Evolutionary conservation across 2,329 filamentous ascomycete genomes (phyloP).

Genomic region (Xylaria sp.): DNA sequence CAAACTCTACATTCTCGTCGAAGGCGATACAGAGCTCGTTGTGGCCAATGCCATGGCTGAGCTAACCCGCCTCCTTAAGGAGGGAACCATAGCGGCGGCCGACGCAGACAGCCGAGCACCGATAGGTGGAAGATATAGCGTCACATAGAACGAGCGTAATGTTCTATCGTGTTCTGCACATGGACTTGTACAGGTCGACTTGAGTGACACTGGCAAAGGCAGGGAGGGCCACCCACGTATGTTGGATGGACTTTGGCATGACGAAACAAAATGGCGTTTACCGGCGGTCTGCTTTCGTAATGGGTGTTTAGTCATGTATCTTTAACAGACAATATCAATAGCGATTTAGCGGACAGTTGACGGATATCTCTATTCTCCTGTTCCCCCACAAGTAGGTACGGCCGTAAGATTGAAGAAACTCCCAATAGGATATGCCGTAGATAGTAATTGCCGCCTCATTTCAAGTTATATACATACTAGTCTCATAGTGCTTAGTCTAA

Average conservation of each 20-base stretch:
- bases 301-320: not conserved
- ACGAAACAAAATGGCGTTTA: conserved; percentile 17
- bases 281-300: conserved; percentile 1
- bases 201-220: not conserved
- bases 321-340: not conserved
- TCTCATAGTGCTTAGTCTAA: conserved; percentile 41
- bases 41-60: conserved; percentile 91
- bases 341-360: not conserved
- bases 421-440: no score
- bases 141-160: conserved; percentile 61
- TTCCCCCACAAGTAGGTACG: not conserved
- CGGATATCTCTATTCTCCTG: not conserved
- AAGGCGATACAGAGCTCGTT: conserved; percentile 92
- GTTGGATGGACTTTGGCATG: not conserved
- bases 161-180: not conserved
- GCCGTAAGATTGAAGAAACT: not conserved
- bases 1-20: conserved; percentile 97
- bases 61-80: conserved; percentile 83
- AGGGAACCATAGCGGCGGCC: conserved; percentile 86
- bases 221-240: not conserved
- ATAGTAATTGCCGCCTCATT: not conserved
- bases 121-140: conserved; percentile 82
- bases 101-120: conserved; percentile 84
- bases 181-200: not conserved
- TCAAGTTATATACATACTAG: not conserved